phyloP scores from a whole-genome alignment of 768 basidiomycete genomes.

The Mycena polygramma region DNA sequence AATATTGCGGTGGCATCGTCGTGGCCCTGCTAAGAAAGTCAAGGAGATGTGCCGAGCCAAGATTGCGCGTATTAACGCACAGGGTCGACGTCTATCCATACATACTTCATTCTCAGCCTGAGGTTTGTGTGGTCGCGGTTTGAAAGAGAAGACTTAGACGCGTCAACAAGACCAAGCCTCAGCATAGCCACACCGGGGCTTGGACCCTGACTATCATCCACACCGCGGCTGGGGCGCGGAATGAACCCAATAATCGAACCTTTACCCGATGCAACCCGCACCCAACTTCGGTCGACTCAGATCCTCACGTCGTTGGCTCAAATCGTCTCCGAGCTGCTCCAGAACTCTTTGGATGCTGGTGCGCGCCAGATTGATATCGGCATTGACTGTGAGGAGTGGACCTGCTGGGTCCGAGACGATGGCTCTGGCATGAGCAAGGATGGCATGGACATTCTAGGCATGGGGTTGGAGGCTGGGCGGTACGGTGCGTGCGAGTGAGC shows the following conservation, averaged over 20 bases:
- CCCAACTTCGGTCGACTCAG: constrained; percentile 84
- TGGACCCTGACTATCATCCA: not conserved
- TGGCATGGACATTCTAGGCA: constrained; percentile 67
- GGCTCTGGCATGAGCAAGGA: constrained; percentile 81
- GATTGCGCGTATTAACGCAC: constrained; percentile 50
- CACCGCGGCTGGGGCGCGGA: not conserved
- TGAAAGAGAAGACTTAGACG: not conserved
- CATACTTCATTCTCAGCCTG: constrained; percentile 28
- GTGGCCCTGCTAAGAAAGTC: constrained; percentile 70
- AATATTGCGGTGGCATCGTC: constrained; percentile 91
- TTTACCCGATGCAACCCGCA: constrained; percentile 73
- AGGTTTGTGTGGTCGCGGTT: too few relatives aligned
- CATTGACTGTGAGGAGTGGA: constrained; percentile 83
- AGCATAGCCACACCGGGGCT: not conserved
- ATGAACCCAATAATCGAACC: constrained; percentile 49
- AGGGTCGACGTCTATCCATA: constrained; percentile 80
- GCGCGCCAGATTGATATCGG: constrained; percentile 78
- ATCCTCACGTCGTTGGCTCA: constrained; percentile 87
- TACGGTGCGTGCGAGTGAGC: constrained; percentile 69
- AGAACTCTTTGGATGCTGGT: constrained; percentile 90
- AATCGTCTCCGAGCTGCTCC: constrained; percentile 87
- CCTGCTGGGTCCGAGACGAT: constrained; percentile 88
- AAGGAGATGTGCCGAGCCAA: constrained; percentile 1
- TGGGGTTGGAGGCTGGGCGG: constrained; percentile 64
- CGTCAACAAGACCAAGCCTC: not conserved